Evolutionary conservation across 2,329 filamentous ascomycete genomes (phyloP), one percentile per base, ranked within the genome.

Genomic region (Fusarium scirpi): DNA sequence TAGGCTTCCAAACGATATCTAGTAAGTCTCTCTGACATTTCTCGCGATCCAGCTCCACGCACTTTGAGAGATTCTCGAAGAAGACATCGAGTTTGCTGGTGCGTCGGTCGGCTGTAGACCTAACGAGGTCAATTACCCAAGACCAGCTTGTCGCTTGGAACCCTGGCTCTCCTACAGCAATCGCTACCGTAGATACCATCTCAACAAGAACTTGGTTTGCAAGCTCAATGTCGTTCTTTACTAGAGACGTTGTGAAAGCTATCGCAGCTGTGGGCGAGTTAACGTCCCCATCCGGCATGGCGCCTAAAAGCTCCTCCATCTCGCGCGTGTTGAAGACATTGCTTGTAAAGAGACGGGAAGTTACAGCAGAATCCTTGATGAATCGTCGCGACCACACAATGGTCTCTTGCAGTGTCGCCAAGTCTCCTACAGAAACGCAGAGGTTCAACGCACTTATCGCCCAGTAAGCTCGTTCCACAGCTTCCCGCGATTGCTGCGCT

Each of bases 1-100:
- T 80, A 6, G 79, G 78, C 27, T 76, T 74, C 79, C 78, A 80
- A 4, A 81, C 69, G 1, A 52, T 44, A 3, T 70, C 60, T 32
- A 63, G 49, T 34, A 69, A 41, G 13, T 58, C 25, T 5, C 24
- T 58, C 25, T 72, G 41, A 13, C 61, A 48, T 13, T n/a, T 38
- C 8, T 53, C n/a, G 3, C 45, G 43, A 11, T 63, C 60, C 2
- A 24, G 25, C 5, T 38, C 7, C 4, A 41, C 45, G n/a, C 51
- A 62, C 27, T 62, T 58, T 22, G 34, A 27, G 3, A 67, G 22
- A 5, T 43, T 45, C 13, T 62, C 32, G 22, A 65, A 62, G 22
- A 72, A 62, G 1, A 11, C 13, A 16, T 48, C 38, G 1, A 60
- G 20, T 9, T 48, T 54, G 10, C 48, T 15, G 16, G 55, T 20